Evolutionary conservation across 2,329 filamentous ascomycete genomes (phyloP), one percentile per base, ranked within the genome.

Genomic region (Myriangium duriaei): DNA sequence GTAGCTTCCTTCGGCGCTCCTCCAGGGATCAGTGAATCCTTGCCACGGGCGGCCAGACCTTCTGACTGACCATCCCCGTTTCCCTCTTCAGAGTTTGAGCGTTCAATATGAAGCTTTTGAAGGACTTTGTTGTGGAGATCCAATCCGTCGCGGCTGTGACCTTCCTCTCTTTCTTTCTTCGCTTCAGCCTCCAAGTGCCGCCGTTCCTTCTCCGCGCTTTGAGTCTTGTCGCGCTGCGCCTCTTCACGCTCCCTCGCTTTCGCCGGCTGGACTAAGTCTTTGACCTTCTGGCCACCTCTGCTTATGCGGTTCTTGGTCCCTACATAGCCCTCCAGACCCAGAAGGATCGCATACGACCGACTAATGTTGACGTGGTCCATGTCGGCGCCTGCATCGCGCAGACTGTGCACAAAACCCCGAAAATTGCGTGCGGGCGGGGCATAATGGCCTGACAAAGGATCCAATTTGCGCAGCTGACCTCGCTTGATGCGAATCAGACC

Each of bases 401-500:
- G 65, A 6, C 69, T 77, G 44, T 76, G 73, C 2, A 93, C 72
- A 51, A 94, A 93, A 1, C 79, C 77, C 18, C 81, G 75, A 53
- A 94, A 93, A 53, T 88, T 93, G 43, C 74, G 72, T 1, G 82
- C 74, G 0, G 86, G 83, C 0, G 86, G 86, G 1, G 85, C 74
- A 55, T 94, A 94, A 59, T 94, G 86, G 0, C 86, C 86, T 28
- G 60, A 66, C 3, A 74, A 52, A 0, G 69, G 85, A 3, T 79
- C 82, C 6, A 92, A 65, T 35, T 76, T 78, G 2, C 72, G 68
- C n/a, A 94, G 57, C 18, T 81, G 74, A 1, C 87, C 87, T 47
- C 86, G 68, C 53, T 84, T 84, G 52, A 94, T 78, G 56, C 82
- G 86, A 54, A 94, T 85, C 16, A 88, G 64, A 0, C 87, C 87